Evolutionary conservation across 805 yeast genomes (phyloP).

Genomic region (Candida incommunis): DNA sequence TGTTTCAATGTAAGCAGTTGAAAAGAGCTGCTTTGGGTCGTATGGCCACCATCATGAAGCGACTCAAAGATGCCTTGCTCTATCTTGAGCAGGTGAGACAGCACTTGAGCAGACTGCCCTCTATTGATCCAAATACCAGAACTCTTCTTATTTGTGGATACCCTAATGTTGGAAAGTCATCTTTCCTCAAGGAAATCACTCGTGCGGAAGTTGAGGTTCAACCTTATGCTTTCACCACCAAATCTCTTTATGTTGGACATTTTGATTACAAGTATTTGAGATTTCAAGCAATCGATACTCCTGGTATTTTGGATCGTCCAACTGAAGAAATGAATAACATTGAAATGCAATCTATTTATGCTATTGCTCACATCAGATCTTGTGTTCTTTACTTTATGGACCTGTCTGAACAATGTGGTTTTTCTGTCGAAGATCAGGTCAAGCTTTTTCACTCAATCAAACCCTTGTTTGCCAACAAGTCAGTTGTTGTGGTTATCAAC

Average conservation of each 20-base stretch:
- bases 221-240: constrained; percentile 98
- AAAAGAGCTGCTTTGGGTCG: constrained; percentile 98
- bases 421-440: constrained; percentile 93
- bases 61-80: constrained; percentile 82
- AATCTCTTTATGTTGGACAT: constrained; percentile 94
- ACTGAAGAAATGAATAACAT: constrained; percentile 99
- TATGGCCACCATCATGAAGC: constrained; percentile 96
- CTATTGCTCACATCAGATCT: constrained; percentile 95
- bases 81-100: constrained; percentile 98
- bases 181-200: constrained; percentile 83
- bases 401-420: constrained; percentile 97
- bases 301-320: constrained; percentile 97
- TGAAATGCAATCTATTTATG: constrained; percentile 98
- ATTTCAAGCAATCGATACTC: constrained; percentile 98
- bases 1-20: constrained; percentile 96
- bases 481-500: constrained; percentile 90
- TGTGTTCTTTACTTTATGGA: constrained; percentile 97
- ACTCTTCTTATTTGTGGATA: constrained; percentile 95
- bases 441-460: constrained; percentile 93
- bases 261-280: constrained; percentile 95
- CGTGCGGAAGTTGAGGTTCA: constrained; percentile 98
- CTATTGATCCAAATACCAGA: constrained; percentile 97
- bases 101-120: constrained; percentile 95
- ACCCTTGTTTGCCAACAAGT: constrained; percentile 92
- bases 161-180: constrained; percentile 98